Base-by-base conservation (phyloP, 257 asterid species). In the Linderniella brevidens region DNA sequence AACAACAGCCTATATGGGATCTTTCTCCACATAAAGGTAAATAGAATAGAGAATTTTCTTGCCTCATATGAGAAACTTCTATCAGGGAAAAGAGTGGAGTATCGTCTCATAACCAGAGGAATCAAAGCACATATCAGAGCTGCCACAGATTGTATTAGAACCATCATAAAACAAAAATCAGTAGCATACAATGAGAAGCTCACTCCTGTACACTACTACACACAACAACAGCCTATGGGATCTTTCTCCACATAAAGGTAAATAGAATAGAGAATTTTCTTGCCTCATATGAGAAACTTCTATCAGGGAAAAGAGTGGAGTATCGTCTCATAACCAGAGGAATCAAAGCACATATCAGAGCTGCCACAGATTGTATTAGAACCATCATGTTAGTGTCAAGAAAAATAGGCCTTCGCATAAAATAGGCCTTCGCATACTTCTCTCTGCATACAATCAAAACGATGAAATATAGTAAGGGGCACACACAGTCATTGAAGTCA, bases 291-390 rank as follows among this genome's bases (percentile, higher is more conserved):
- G 70, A 70, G 62, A 77, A 87, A 35, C 61, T 52, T 57, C 72
- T 83, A 64, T 83, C 93, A 0, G 97, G 93, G 65, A 87, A 87
- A 49, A 80, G 61, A 37, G 85, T 75, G 46, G 97, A 80, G 61
- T 71, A 75, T 59, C 97, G 78, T 19, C 77, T 68, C 97, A 87
- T 66, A 50, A 87, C 68, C 57, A 80, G 66, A 46, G 95, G 97
- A 61, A 80, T 63, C 64, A 87, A 68, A 37, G 97, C 93, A 58
- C 93, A 87, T 50, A 78, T 60, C 40, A 87, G 59, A 62, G 96
- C 96, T 86, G 78, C 68, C 71, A 70, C 59, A 52, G 29, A 65
- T n/a, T 25, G 58, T 35, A 40, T 39, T 35, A 44, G 16, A 55
- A 64, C 65, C 63, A 67, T 2, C 32, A 52, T 19, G 38, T 13